phyloP scores from a whole-genome alignment of 2,329 filamentous ascomycete genomes.

The Xylaria multiplex region DNA sequence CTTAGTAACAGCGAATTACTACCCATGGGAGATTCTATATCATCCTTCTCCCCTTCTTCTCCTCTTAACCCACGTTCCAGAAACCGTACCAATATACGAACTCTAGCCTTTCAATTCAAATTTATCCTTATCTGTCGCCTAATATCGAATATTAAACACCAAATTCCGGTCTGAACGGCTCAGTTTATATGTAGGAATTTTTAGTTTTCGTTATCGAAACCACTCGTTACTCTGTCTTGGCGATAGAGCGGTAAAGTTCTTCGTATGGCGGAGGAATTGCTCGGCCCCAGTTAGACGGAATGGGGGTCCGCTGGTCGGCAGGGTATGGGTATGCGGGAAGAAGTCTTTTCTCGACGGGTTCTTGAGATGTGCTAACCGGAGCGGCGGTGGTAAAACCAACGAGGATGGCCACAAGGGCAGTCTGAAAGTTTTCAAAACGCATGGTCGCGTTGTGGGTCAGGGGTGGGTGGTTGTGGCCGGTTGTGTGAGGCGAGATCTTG shows the following conservation, averaged over 20 bases:
- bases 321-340: conserved; percentile 12
- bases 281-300: not conserved
- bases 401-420: conserved; percentile 8
- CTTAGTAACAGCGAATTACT: too few relatives aligned
- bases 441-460: not conserved
- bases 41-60: too few relatives aligned
- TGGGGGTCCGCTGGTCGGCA: conserved; percentile 4
- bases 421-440: conserved; percentile 18
- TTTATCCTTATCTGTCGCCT: too few relatives aligned
- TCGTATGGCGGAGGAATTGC: conserved; percentile 11
- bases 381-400: conserved; percentile 17
- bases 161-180: too few relatives aligned
- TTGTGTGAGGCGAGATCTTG: not conserved
- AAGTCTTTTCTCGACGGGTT: conserved; percentile 12
- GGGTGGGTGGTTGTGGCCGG: not conserved
- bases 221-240: conserved; percentile 6
- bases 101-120: too few relatives aligned
- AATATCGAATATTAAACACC: too few relatives aligned
- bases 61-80: too few relatives aligned
- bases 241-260: conserved; percentile 15
- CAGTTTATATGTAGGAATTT: too few relatives aligned
- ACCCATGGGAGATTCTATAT: too few relatives aligned
- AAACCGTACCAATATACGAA: too few relatives aligned
- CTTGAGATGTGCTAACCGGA: conserved; percentile 10
- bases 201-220: too few relatives aligned